phyloP scores from a whole-genome alignment of 768 basidiomycete species.

The Hemileccinum impolitum region DNA sequence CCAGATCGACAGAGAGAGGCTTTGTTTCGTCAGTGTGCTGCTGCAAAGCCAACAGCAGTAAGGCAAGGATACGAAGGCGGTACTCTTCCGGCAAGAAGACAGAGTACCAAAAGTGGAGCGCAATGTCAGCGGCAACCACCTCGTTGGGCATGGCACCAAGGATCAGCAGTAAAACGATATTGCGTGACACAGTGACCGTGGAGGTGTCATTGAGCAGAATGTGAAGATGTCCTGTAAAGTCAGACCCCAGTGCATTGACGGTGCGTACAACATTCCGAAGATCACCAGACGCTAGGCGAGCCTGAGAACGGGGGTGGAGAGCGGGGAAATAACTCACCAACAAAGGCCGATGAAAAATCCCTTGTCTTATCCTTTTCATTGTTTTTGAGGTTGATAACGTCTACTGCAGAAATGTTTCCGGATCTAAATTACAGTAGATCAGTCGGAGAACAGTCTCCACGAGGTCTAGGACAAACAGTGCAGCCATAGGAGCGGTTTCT shows the following conservation, averaged over 20 bases:
- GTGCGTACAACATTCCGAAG: slow-evolving; percentile 42
- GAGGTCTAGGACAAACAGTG: slow-evolving; percentile 25
- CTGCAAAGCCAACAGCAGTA: slow-evolving; percentile 15
- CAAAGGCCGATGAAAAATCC: slow-evolving; percentile 23
- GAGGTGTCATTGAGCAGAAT: slow-evolving; percentile 44
- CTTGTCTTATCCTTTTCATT: slow-evolving; percentile 17
- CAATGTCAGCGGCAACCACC: slow-evolving; percentile 37
- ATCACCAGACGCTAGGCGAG: slow-evolving; percentile 40
- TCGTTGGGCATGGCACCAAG: slow-evolving; percentile 33
- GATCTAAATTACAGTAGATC: slow-evolving; percentile 8
- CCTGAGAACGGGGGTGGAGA: not conserved
- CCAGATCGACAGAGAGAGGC: slow-evolving; percentile 12
- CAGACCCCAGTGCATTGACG: slow-evolving; percentile 38
- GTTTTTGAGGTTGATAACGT: slow-evolving; percentile 26
- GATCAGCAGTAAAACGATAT: slow-evolving; percentile 39
- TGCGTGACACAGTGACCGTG: slow-evolving; percentile 32
- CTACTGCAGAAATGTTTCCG: slow-evolving; percentile 26
- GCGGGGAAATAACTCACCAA: slow-evolving; percentile 8
- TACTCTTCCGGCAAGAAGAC: slow-evolving; percentile 36
- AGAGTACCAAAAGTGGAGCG: slow-evolving; percentile 49
- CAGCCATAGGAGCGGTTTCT: slow-evolving; percentile 2
- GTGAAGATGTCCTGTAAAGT: slow-evolving; percentile 38
- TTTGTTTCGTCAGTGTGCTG: slow-evolving; percentile 12
- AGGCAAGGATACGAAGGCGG: slow-evolving; percentile 17
- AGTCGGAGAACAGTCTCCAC: not conserved